A percentile compares a stretch with the other conserved stretches of the same genome.
Conservation (phyloP, 1,284 basidiomycete genomes). For the Sporisorium exsertum region DNA sequence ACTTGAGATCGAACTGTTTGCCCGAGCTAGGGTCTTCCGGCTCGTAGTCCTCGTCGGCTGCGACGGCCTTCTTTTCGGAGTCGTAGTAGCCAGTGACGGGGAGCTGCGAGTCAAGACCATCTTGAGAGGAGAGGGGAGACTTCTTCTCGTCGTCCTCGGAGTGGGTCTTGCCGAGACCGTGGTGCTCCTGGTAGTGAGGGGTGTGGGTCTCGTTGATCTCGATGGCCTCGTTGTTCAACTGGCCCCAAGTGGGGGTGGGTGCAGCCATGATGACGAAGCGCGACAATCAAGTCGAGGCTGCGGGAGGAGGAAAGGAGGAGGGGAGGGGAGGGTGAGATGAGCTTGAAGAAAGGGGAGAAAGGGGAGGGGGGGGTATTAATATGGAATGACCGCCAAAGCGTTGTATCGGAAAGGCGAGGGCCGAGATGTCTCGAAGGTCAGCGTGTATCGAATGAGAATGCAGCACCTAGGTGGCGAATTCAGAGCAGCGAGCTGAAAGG, state of each 20-base stretch:
- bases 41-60: slow-evolving; percentile 39
- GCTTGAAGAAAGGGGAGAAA: neutral
- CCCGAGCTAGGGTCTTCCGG: slow-evolving; percentile 45
- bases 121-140: slow-evolving; percentile 41
- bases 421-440: neutral
- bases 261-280: slow-evolving; percentile 27
- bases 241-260: slow-evolving; percentile 45
- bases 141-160: slow-evolving; percentile 45
- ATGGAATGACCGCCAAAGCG: neutral
- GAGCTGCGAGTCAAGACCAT: slow-evolving; percentile 25
- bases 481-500: neutral
- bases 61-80: slow-evolving; percentile 42
- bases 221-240: slow-evolving; percentile 50
- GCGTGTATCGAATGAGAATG: neutral
- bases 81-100: slow-evolving; percentile 49
- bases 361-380: slow-evolving; percentile 17
- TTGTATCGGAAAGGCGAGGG: slow-evolving; percentile 12
- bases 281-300: slow-evolving; percentile 1
- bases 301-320: neutral
- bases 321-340: neutral
- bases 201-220: slow-evolving; percentile 46
- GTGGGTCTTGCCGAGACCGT: slow-evolving; percentile 26
- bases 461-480: neutral
- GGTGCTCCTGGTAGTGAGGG: slow-evolving; percentile 40
- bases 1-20: slow-evolving; percentile 48